A percentile compares a stretch with the other conserved stretches of the same genome.
Evolutionary conservation across 176 grass and related monocot species (phyloP).

Genomic region (Carex myosuroides): DNA sequence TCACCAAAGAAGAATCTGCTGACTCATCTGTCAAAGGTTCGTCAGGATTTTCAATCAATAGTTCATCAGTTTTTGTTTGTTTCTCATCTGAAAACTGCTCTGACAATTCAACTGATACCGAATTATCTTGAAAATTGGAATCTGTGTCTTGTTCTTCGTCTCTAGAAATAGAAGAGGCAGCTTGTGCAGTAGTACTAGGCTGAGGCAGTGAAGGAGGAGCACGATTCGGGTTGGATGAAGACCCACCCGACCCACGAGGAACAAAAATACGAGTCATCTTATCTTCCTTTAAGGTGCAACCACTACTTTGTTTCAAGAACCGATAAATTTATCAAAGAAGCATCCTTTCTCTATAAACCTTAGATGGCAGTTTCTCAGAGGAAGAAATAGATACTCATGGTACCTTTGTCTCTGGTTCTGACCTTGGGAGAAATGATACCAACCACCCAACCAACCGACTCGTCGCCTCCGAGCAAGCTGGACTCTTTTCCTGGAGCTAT

Average conservation of each 20-base stretch:
- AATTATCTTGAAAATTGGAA: constrained; percentile 24
- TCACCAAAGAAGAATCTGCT: constrained; percentile 34
- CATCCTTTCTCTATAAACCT: constrained; percentile 22
- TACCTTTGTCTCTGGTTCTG: constrained; percentile 62
- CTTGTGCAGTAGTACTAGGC: constrained; percentile 26
- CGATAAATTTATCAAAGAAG: constrained; percentile 21
- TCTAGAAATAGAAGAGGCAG: constrained; percentile 29
- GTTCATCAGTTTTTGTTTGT: constrained; percentile 32
- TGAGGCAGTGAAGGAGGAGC: constrained; percentile 33
- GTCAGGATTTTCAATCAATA: constrained; percentile 34
- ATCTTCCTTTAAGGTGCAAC: constrained; percentile 14
- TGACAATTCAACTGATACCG: constrained; percentile 12
- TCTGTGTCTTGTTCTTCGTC: constrained; percentile 35
- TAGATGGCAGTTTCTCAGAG: background rate
- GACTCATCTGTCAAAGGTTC: constrained; percentile 27
- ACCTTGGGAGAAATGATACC: constrained; percentile 53
- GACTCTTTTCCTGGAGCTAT: constrained; percentile 44
- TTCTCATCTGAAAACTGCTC: constrained; percentile 41
- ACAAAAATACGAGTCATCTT: constrained; percentile 98
- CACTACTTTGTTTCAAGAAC: constrained; percentile 17
- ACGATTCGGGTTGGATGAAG: constrained; percentile 67
- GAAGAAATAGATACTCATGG: constrained; percentile 13
- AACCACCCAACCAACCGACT: constrained; percentile 34
- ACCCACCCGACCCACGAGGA: constrained; percentile 62
- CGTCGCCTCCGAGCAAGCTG: constrained; percentile 45